These are phyloP conservation scores for Ailanthus altissimus DNA, from an alignment of 345 rosid species.

Conservation along the genomic window DNA sequence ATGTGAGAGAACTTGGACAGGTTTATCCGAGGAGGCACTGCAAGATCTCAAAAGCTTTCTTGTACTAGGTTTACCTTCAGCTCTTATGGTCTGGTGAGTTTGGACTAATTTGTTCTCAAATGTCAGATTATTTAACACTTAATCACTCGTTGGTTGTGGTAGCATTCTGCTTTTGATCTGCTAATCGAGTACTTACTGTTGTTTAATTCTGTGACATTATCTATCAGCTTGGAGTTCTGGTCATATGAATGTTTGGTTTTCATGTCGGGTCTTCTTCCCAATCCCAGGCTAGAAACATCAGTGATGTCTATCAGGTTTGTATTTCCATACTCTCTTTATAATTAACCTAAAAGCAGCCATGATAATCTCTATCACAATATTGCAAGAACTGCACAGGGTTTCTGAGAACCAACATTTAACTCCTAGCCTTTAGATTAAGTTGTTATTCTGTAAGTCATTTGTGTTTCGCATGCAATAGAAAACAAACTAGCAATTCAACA, in stretches of 20 bases:
- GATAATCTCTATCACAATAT: too few species aligned
- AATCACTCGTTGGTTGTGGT: too few species aligned
- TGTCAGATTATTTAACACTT: too few species aligned
- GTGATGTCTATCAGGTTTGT: conserved; percentile 44
- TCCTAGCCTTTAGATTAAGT: too few species aligned
- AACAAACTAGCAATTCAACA: too few species aligned
- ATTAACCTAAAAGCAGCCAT: too few species aligned
- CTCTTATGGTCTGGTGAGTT: conserved; percentile 43
- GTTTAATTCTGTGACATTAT: background rate
- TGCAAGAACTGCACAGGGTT: too few species aligned
- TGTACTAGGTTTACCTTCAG: conserved; percentile 36
- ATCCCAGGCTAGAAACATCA: conserved; percentile 41
- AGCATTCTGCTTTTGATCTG: too few species aligned
- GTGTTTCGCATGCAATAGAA: too few species aligned
- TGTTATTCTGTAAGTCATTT: too few species aligned
- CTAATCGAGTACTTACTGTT: background rate
- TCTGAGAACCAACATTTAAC: too few species aligned
- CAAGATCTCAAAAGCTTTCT: conserved; percentile 30
- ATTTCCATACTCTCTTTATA: background rate
- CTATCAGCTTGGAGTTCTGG: conserved; percentile 40
- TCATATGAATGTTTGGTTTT: conserved; percentile 38
- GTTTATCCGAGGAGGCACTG: conserved; percentile 31
- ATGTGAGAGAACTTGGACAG: conserved; percentile 39
- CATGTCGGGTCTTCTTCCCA: conserved; percentile 41
- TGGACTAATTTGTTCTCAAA: background rate